Percentiles rank a stretch among this genome's conserved stretches.
Conservation (phyloP, 75 land plant genomes). For the Adiantum capillusveneris region DNA sequence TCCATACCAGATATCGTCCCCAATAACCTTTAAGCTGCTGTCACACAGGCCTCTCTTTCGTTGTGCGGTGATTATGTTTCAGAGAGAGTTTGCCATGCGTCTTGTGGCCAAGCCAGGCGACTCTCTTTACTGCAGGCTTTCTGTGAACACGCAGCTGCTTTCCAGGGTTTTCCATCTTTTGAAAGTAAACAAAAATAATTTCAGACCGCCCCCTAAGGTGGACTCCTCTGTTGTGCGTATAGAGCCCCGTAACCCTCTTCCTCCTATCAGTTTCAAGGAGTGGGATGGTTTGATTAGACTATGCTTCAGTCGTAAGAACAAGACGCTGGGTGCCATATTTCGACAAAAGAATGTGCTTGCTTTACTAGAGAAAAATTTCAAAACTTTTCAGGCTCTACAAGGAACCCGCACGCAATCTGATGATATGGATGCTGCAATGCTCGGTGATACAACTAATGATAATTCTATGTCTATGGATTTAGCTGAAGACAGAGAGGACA, state of each 20-base stretch:
- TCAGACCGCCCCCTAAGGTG: conserved; percentile 97
- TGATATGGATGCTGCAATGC: conserved; percentile 29
- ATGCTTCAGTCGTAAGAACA: conserved; percentile 88
- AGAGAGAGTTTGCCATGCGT: conserved; percentile 89
- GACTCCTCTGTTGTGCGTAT: conserved; percentile 95
- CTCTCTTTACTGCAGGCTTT: conserved; percentile 78
- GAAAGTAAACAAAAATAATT: conserved; percentile 93
- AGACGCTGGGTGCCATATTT: conserved; percentile 76
- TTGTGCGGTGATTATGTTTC: conserved; percentile 94
- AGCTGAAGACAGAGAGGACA: conserved; percentile 24
- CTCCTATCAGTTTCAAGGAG: conserved; percentile 73
- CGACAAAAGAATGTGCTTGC: conserved; percentile 64
- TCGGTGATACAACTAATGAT: conserved; percentile 36
- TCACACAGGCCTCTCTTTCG: conserved; percentile 70
- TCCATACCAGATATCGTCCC: conserved; percentile 95
- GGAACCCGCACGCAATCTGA: conserved; percentile 11
- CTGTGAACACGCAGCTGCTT: conserved; percentile 81
- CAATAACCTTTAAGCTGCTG: conserved; percentile 76
- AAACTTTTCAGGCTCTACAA: conserved; percentile 62
- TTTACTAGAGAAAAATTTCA: conserved; percentile 79
- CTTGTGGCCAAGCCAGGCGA: conserved; percentile 91
- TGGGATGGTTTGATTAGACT: conserved; percentile 90
- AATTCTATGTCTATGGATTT: conserved; percentile 24
- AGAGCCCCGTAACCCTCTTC: conserved; percentile 82
- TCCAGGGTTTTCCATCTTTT: conserved; percentile 81